These are phyloP conservation scores for Pistacia atlantica DNA, from an alignment of 345 rosid species.

Conservation along the genomic window DNA sequence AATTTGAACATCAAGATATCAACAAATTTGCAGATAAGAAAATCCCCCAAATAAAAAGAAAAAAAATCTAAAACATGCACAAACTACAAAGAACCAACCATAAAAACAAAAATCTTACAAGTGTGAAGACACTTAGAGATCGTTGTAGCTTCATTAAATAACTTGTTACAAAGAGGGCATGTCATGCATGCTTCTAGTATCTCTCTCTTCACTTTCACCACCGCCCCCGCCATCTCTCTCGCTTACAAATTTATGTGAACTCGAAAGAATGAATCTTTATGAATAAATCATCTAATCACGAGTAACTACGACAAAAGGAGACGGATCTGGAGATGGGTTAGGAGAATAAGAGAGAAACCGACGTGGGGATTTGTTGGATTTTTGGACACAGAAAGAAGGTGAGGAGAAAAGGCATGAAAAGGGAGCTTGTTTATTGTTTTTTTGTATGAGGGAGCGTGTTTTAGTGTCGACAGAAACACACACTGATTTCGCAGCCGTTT, in stretches of 20 bases:
- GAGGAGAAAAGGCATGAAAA: slow-evolving; percentile 4
- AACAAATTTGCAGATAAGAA: background rate
- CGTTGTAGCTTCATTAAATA: slow-evolving; percentile 69
- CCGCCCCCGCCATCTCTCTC: slow-evolving; percentile 42
- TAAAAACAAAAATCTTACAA: slow-evolving; percentile 41
- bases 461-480: background rate
- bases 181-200: slow-evolving; percentile 68
- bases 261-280: background rate
- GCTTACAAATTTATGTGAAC: background rate
- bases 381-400: background rate
- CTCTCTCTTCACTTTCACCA: slow-evolving; percentile 54
- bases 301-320: background rate
- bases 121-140: slow-evolving; percentile 81
- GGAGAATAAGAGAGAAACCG: slow-evolving; percentile 7
- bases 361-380: slow-evolving; percentile 22
- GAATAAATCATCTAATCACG: background rate
- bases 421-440: background rate
- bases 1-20: background rate
- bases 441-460: background rate
- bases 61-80: slow-evolving; percentile 14
- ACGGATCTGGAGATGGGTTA: slow-evolving; percentile 15
- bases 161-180: slow-evolving; percentile 68
- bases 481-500: background rate
- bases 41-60: slow-evolving; percentile 24
- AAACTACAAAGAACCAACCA: background rate